These are phyloP conservation scores for Cubamyces lactineus DNA, from an alignment of 768 basidiomycete species.

Conservation along the genomic window DNA sequence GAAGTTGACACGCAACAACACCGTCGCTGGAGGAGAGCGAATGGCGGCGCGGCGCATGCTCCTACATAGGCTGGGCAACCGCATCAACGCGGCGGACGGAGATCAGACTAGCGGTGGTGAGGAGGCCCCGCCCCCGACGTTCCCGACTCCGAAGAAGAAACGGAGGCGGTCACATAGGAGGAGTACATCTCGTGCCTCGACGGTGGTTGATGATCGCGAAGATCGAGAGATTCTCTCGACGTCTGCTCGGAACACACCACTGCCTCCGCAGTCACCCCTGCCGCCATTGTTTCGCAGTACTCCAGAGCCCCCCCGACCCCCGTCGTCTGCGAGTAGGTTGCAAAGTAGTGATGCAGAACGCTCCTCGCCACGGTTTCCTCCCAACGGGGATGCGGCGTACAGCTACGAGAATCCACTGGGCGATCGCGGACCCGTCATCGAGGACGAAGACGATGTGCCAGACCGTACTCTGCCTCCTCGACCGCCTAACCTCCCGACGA, in stretches of 20 bases:
- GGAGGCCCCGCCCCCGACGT: slow-evolving; percentile 39
- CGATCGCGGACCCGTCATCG: slow-evolving; percentile 65
- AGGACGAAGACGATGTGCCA: slow-evolving; percentile 64
- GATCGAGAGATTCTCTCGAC: slow-evolving; percentile 42
- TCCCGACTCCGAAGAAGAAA: slow-evolving; percentile 44
- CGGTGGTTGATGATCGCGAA: slow-evolving; percentile 51
- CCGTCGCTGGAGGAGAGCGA: slow-evolving; percentile 81
- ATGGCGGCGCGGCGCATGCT: slow-evolving; percentile 70
- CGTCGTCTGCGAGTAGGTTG: slow-evolving; percentile 21
- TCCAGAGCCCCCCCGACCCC: slow-evolving; percentile 26
- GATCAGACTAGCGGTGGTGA: slow-evolving; percentile 48
- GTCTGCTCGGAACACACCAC: slow-evolving; percentile 59
- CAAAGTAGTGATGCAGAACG: slow-evolving; percentile 17
- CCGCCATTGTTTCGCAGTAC: slow-evolving; percentile 38
- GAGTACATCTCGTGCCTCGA: slow-evolving; percentile 42
- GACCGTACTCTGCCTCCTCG: slow-evolving; percentile 40
- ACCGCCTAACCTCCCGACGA: slow-evolving; percentile 43
- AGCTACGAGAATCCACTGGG: slow-evolving; percentile 42
- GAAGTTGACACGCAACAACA: slow-evolving; percentile 65
- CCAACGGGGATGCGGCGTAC: slow-evolving; percentile 15
- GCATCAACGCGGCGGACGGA: slow-evolving; percentile 62
- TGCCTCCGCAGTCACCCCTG: slow-evolving; percentile 55
- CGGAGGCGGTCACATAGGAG: slow-evolving; percentile 54
- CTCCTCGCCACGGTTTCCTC: slow-evolving; percentile 5
- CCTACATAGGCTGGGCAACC: slow-evolving; percentile 62